Conservation (phyloP, 2,329 filamentous ascomycete species). For the Didymellaceae sp. region DNA sequence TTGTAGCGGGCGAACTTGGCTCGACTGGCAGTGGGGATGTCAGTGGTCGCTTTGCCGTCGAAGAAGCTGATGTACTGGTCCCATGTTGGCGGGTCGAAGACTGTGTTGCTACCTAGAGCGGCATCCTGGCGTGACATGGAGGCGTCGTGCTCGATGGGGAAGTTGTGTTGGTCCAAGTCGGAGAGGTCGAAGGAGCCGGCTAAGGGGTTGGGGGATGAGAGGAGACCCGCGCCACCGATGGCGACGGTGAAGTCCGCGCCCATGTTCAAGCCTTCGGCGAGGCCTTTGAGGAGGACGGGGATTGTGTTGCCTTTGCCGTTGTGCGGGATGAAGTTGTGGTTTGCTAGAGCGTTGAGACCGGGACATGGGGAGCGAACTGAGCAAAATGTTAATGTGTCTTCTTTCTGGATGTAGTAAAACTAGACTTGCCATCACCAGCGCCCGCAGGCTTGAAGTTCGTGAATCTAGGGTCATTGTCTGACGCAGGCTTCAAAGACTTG, state of each 20-base stretch:
- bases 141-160: constrained; percentile 32
- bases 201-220: constrained; percentile 23
- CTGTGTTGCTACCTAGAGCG: constrained; percentile 18
- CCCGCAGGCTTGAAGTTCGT: constrained; percentile 17
- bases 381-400: background rate
- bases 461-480: constrained; percentile 22
- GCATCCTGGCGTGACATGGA: constrained; percentile 26
- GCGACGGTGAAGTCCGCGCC: constrained; percentile 25
- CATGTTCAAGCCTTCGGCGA: constrained; percentile 25
- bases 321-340: constrained; percentile 28
- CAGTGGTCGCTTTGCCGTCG: constrained; percentile 11
- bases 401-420: no score
- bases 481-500: constrained; percentile 16
- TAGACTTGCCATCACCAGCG: constrained; percentile 18
- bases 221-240: constrained; percentile 20
- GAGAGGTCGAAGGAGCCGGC: constrained; percentile 26
- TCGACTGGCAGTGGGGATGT: constrained; percentile 17
- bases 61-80: constrained; percentile 25
- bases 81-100: constrained; percentile 20
- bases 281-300: constrained; percentile 23
- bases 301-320: constrained; percentile 24
- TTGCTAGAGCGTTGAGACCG: constrained; percentile 24
- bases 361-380: constrained; percentile 27
- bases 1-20: constrained; percentile 21
- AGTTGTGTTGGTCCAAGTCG: constrained; percentile 25